Base-by-base conservation (phyloP, 1,284 basidiomycete species). In the Entoloma clypeatum region DNA sequence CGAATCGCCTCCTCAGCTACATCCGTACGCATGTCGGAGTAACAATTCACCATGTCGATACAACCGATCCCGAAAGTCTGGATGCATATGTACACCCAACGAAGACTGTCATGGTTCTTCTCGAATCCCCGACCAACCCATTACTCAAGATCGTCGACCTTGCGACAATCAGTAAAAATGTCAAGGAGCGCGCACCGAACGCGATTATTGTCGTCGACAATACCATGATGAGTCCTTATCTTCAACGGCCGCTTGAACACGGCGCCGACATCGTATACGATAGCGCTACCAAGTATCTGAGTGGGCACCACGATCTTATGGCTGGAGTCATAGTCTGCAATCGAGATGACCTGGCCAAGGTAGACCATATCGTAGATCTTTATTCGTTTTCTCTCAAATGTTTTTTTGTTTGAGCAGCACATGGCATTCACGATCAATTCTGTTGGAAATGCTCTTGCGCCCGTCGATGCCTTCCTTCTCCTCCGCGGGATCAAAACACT, bases 151-250 rank as follows among this genome's bases (percentile, higher is more conserved):
- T 99, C 48, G 90, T 85, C 30, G 96, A 99, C 64, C 75, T 99
- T 43, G 84, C 84, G 7, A 72, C 72, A 18, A 91, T 97, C 52
- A 81, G 84, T 48, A 74, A 77, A 38, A 73, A 87, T 51, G 88
- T 95, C 49, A 91, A 93, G 59, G 79, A 83, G 52, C 76, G 78
- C 30, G 82, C 86, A 13, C 87, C 88, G 11, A 74, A 86, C 53
- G 92, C 92, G 1, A 61, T 95, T 54, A 71, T 97, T 47, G 90
- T 97, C 21, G 92, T 94, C 17, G 96, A 99, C 67, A 99, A 99
- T 65, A 99, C 96, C 49, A 99, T 99, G 96, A 97, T 99, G 94
- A 97, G 93, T 57, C 96, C 96, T 7, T 99, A 98, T 65, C 76
- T 99, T 13, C 94, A 97, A 66, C 75, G 94, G 41, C 96, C 96